phyloP scores from a whole-genome alignment of 768 basidiomycete species.

The Tricholoma sp. region DNA sequence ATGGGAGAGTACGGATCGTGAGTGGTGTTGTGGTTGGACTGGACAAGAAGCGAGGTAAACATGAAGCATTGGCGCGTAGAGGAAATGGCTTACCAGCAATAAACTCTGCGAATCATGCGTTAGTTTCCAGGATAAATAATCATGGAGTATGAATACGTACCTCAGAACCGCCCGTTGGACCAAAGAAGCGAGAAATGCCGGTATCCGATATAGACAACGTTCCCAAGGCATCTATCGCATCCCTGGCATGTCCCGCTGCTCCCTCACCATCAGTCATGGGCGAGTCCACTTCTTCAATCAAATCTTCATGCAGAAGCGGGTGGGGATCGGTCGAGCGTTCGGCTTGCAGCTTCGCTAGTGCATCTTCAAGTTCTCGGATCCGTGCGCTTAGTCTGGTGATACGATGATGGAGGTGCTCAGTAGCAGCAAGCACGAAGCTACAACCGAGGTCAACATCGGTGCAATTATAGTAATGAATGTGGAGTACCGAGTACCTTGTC shows the following conservation, averaged over 20 bases:
- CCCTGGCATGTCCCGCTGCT: slow-evolving; percentile 21
- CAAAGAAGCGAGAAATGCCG: slow-evolving; percentile 60
- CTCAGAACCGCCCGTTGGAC: slow-evolving; percentile 64
- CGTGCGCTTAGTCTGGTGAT: slow-evolving; percentile 49
- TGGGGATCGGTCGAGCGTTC: slow-evolving; percentile 49
- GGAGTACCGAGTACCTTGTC: slow-evolving; percentile 64
- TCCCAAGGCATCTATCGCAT: slow-evolving; percentile 53
- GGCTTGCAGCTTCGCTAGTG: slow-evolving; percentile 45
- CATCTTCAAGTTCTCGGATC: slow-evolving; percentile 51
- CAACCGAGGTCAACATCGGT: background rate
- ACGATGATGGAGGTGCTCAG: slow-evolving; percentile 58
- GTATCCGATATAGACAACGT: slow-evolving; percentile 57
- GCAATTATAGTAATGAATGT: background rate
- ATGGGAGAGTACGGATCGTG: slow-evolving; percentile 14
- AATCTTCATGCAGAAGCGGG: slow-evolving; percentile 53
- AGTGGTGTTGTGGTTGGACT: slow-evolving; percentile 20
- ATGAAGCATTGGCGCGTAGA: slow-evolving; percentile 6
- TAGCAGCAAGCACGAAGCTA: slow-evolving; percentile 58
- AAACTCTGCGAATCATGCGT: slow-evolving; percentile 13
- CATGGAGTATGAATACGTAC: slow-evolving; percentile 30
- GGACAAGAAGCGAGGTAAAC: slow-evolving; percentile 6
- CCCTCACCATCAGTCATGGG: slow-evolving; percentile 22
- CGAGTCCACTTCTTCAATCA: slow-evolving; percentile 22
- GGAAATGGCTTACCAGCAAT: slow-evolving; percentile 15
- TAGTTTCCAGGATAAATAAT: background rate